Evolutionary conservation across 805 yeast genomes (phyloP).

Genomic region (Myxozyma nipponensis): DNA sequence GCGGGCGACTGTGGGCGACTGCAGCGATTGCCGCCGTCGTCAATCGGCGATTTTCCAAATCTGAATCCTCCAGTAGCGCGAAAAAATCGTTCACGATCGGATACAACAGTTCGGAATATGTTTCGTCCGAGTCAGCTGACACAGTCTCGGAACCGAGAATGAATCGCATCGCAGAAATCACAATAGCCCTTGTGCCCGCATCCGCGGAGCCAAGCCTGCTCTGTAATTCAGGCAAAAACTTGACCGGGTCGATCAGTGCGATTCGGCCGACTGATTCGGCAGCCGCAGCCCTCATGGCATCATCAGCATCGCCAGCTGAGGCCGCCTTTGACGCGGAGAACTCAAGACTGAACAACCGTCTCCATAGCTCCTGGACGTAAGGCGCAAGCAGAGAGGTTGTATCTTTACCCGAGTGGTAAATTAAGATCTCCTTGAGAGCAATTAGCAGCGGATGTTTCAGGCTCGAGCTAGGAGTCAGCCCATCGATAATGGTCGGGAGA

Average conservation of each 20-base stretch:
- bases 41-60: slow-evolving; percentile 56
- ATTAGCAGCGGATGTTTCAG: slow-evolving; percentile 33
- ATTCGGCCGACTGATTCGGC: slow-evolving; percentile 26
- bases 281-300: slow-evolving; percentile 10
- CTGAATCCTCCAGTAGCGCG: slow-evolving; percentile 37
- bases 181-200: slow-evolving; percentile 30
- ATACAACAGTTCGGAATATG: slow-evolving; percentile 17
- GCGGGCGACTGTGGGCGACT: slow-evolving; percentile 55
- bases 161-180: slow-evolving; percentile 41
- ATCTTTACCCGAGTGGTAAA: slow-evolving; percentile 1
- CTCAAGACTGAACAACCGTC: slow-evolving; percentile 20
- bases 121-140: background rate
- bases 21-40: slow-evolving; percentile 57
- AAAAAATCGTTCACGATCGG: slow-evolving; percentile 33
- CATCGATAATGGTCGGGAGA: slow-evolving; percentile 41
- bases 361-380: slow-evolving; percentile 28
- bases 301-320: slow-evolving; percentile 14
- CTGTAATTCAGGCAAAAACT: slow-evolving; percentile 35
- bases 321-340: slow-evolving; percentile 1
- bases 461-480: slow-evolving; percentile 31
- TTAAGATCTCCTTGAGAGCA: slow-evolving; percentile 36
- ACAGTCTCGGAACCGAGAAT: slow-evolving; percentile 34
- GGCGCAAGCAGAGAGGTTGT: slow-evolving; percentile 5
- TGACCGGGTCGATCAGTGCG: slow-evolving; percentile 34
- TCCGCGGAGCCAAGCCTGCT: slow-evolving; percentile 29